Percentiles rank a stretch among this genome's conserved stretches.
These are phyloP conservation scores for Cordyceps cicadae DNA, from an alignment of 2,329 filamentous ascomycete species.

Conservation along the genomic window DNA sequence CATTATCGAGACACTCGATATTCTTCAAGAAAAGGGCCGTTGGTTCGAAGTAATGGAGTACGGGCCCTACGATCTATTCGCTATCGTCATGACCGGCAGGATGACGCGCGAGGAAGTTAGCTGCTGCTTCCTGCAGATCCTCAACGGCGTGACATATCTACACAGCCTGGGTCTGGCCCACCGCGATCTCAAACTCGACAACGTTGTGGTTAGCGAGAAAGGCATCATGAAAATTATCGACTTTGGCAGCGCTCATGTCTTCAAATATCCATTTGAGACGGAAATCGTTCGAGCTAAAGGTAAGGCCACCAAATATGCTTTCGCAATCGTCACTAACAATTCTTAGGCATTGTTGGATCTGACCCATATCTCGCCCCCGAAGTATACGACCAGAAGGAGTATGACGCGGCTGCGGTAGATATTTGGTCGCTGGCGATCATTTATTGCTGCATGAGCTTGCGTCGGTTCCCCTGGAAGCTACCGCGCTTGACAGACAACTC, in stretches of 20 bases:
- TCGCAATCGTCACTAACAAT: background rate
- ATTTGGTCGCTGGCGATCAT: slow-evolving; percentile 99
- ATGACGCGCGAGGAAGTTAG: slow-evolving; percentile 88
- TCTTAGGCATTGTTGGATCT: slow-evolving; percentile 59
- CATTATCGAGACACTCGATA: slow-evolving; percentile 95
- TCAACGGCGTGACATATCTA: slow-evolving; percentile 88
- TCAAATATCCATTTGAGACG: slow-evolving; percentile 93
- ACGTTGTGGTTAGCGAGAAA: slow-evolving; percentile 91
- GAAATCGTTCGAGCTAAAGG: slow-evolving; percentile 36
- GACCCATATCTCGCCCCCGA: slow-evolving; percentile 96
- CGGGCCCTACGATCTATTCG: slow-evolving; percentile 90
- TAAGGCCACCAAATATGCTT: slow-evolving; percentile 15
- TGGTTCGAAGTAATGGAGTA: slow-evolving; percentile 99
- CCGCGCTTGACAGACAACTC: slow-evolving; percentile 88
- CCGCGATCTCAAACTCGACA: slow-evolving; percentile 91
- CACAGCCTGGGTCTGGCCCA: slow-evolving; percentile 94
- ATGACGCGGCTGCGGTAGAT: slow-evolving; percentile 88
- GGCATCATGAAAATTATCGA: slow-evolving; percentile 99
- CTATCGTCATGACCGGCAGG: slow-evolving; percentile 97
- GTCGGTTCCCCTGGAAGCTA: slow-evolving; percentile 95
- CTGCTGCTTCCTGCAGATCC: slow-evolving; percentile 87
- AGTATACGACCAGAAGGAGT: slow-evolving; percentile 88
- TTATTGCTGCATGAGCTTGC: slow-evolving; percentile 95
- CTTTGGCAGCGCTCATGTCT: slow-evolving; percentile 95
- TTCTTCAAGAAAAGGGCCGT: slow-evolving; percentile 83